phyloP scores from a whole-genome alignment of 1,284 basidiomycete species.

The Ustilago nuda region DNA sequence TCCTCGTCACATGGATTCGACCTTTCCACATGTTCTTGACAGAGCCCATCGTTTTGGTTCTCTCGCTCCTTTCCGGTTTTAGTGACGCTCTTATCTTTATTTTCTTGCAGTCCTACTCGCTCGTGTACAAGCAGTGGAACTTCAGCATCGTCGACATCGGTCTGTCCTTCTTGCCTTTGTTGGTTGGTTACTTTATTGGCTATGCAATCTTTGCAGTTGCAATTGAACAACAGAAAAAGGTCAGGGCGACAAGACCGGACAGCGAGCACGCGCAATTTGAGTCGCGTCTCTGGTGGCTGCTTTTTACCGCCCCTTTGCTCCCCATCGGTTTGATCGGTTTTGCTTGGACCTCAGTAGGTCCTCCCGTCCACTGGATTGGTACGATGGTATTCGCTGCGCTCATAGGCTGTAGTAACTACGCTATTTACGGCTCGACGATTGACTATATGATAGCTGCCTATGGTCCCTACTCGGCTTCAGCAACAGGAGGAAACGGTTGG shows the following conservation, averaged over 20 bases:
- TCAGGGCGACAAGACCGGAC: conserved; percentile 59
- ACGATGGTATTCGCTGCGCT: conserved; percentile 70
- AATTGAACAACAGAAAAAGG: conserved; percentile 65
- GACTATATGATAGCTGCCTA: conserved; percentile 71
- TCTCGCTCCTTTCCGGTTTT: conserved; percentile 71
- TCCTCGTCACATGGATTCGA: conserved; percentile 69
- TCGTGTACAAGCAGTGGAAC: conserved; percentile 70
- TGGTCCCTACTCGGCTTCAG: conserved; percentile 70
- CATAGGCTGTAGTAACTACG: conserved; percentile 70
- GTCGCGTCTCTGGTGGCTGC: conserved; percentile 69
- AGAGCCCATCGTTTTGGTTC: conserved; percentile 71
- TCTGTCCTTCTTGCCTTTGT: conserved; percentile 69
- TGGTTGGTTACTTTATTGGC: conserved; percentile 71
- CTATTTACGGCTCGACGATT: conserved; percentile 68
- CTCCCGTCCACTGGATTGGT: conserved; percentile 70
- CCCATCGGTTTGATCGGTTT: conserved; percentile 71
- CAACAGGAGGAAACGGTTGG: conserved; percentile 69
- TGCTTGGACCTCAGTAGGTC: conserved; percentile 71
- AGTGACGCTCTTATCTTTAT: conserved; percentile 70
- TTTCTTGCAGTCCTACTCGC: conserved; percentile 70
- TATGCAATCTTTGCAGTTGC: conserved; percentile 69
- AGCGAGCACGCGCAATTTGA: conserved; percentile 67
- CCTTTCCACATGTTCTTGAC: conserved; percentile 69
- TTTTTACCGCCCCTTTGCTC: conserved; percentile 69
- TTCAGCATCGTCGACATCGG: conserved; percentile 67